phyloP scores from a whole-genome alignment of 768 basidiomycete species.

The Flagelloscypha sp. region DNA sequence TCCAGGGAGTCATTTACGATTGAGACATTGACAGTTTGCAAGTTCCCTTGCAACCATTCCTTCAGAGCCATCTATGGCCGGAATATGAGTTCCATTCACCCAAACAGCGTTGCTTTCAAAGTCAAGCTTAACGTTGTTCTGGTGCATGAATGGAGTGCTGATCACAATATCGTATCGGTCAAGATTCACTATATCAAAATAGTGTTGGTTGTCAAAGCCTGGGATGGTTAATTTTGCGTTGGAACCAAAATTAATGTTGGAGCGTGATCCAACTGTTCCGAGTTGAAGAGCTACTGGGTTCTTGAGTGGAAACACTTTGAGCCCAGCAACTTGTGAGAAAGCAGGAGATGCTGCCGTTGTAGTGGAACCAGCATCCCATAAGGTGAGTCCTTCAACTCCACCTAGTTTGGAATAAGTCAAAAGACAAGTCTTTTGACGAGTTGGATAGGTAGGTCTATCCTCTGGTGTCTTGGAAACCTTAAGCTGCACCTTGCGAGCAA shows the following conservation, averaged over 20 bases:
- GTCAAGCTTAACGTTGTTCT: slow-evolving; percentile 17
- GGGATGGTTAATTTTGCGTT: slow-evolving; percentile 2
- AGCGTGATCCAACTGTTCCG: slow-evolving; percentile 12
- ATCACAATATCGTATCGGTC: slow-evolving; percentile 28
- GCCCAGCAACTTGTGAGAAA: slow-evolving; percentile 10
- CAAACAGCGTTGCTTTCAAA: slow-evolving; percentile 13
- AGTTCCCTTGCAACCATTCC: no score
- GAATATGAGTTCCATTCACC: slow-evolving; percentile 8
- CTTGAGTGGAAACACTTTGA: slow-evolving; percentile 7
- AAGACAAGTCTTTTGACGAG: slow-evolving; percentile 2
- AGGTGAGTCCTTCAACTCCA: not conserved
- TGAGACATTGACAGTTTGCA: no score
- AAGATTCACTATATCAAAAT: slow-evolving; percentile 27
- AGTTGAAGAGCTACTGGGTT: slow-evolving; percentile 13
- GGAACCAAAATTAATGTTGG: slow-evolving; percentile 13
- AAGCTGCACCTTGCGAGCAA: no score
- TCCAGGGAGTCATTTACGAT: no score
- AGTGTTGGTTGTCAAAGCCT: slow-evolving; percentile 8
- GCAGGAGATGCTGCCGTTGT: slow-evolving; percentile 13
- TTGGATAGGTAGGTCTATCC: not conserved
- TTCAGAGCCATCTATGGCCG: no score
- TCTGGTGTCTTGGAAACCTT: no score
- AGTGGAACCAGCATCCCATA: slow-evolving; percentile 12
- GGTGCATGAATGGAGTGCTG: slow-evolving; percentile 24
- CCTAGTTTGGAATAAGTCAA: not conserved